phyloP scores from a whole-genome alignment of 2,329 filamentous ascomycete genomes.

The Diaporthe australafricana region DNA sequence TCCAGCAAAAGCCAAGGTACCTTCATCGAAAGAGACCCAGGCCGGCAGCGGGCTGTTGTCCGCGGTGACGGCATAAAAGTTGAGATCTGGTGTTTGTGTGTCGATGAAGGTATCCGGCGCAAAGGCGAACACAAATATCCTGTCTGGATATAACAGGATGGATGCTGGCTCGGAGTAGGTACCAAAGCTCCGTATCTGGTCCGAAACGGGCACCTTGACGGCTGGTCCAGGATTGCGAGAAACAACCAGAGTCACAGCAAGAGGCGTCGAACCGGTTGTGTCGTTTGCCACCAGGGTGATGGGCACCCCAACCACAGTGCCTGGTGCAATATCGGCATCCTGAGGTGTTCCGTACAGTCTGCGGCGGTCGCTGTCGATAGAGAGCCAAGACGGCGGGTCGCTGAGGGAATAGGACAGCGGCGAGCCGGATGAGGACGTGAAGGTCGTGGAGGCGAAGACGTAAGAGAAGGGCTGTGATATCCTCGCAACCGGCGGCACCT shows the following conservation, averaged over 20 bases:
- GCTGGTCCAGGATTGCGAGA: constrained; percentile 67
- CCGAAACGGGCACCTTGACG: constrained; percentile 65
- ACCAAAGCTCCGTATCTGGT: constrained; percentile 69
- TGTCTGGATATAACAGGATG: constrained; percentile 66
- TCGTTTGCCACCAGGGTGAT: constrained; percentile 80
- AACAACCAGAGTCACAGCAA: constrained; percentile 78
- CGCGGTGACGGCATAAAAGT: constrained; percentile 81
- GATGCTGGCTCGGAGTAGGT: constrained; percentile 70
- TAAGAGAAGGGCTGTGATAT: constrained; percentile 76
- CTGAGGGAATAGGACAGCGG: constrained; percentile 75
- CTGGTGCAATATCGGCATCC: constrained; percentile 57
- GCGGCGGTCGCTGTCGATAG: constrained; percentile 72
- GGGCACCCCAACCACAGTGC: constrained; percentile 66
- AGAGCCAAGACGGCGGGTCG: constrained; percentile 78
- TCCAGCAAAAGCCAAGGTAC: constrained; percentile 75
- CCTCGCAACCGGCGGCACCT: constrained; percentile 83
- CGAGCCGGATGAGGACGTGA: constrained; percentile 66
- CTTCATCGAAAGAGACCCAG: constrained; percentile 82
- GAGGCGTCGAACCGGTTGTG: constrained; percentile 68
- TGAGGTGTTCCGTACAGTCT: constrained; percentile 79
- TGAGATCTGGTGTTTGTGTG: constrained; percentile 59
- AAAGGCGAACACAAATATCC: constrained; percentile 65
- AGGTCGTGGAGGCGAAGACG: constrained; percentile 79
- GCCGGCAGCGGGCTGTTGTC: constrained; percentile 87
- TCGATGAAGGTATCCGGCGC: constrained; percentile 72